Percentiles rank a stretch among this genome's conserved stretches.
Conservation (phyloP, 352 stramenopile genomes). For the Pythium phragmitis region DNA sequence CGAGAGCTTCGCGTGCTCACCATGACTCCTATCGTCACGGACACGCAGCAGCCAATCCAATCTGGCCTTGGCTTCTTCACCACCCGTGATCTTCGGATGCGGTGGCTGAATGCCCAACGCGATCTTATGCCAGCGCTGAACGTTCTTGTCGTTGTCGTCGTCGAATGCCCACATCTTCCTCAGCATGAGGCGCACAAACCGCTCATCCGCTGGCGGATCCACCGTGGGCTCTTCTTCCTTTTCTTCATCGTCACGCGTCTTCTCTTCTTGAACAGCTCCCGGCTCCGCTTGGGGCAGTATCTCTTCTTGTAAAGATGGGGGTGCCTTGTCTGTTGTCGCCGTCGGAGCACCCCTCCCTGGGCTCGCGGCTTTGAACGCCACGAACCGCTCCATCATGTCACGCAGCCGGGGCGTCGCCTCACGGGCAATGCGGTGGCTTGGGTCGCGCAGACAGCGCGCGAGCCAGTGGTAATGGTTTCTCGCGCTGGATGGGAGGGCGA, state of each 20-base stretch:
- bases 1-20: constrained; percentile 1
- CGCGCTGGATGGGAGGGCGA: neutral
- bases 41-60: constrained; percentile 7
- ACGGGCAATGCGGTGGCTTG: neutral
- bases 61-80: neutral
- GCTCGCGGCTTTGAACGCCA: neutral
- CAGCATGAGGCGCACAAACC: constrained; percentile 1
- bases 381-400: neutral
- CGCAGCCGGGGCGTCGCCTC: constrained; percentile 1
- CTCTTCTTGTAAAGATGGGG: neutral
- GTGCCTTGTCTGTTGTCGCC: neutral
- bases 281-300: neutral
- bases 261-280: neutral
- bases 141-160: neutral
- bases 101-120: neutral
- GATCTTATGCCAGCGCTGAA: constrained; percentile 7
- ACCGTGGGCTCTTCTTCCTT: neutral
- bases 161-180: constrained; percentile 1
- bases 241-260: neutral
- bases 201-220: neutral
- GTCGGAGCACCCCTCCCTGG: neutral
- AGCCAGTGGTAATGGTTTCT: constrained; percentile 2
- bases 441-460: neutral
- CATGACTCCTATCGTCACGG: neutral
- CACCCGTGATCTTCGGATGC: neutral